Conservation (phyloP, 345 rosid genomes). For the Raphanus raphanistrum region DNA sequence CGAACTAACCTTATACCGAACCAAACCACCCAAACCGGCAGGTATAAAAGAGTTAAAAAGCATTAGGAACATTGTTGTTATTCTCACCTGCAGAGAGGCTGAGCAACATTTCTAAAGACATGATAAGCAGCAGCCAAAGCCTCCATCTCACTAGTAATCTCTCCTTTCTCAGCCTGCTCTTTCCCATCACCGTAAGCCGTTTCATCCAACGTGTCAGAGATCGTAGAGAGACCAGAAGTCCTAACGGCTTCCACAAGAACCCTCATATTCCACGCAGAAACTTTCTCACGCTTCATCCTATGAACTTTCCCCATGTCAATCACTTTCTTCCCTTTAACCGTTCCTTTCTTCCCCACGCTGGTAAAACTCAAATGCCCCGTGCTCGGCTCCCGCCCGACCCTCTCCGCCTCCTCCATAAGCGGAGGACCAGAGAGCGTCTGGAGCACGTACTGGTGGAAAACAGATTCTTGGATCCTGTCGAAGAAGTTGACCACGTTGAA, state of each 20-base stretch:
- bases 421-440: slow-evolving; percentile 82
- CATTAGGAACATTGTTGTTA: neutral
- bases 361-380: slow-evolving; percentile 54
- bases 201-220: slow-evolving; percentile 75
- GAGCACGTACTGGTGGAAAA: slow-evolving; percentile 78
- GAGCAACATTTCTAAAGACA: slow-evolving; percentile 65
- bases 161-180: slow-evolving; percentile 54
- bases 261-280: slow-evolving; percentile 91
- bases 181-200: slow-evolving; percentile 39
- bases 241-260: slow-evolving; percentile 69
- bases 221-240: slow-evolving; percentile 65
- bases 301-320: slow-evolving; percentile 83
- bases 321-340: slow-evolving; percentile 50
- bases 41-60: neutral
- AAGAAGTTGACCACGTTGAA: slow-evolving; percentile 79
- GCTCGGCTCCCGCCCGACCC: slow-evolving; percentile 49
- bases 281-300: slow-evolving; percentile 74
- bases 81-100: slow-evolving; percentile 51
- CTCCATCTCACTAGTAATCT: slow-evolving; percentile 80
- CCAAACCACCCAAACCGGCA: neutral
- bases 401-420: slow-evolving; percentile 63
- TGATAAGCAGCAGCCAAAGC: slow-evolving; percentile 68
- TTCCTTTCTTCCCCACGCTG: slow-evolving; percentile 48
- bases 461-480: slow-evolving; percentile 86
- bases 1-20: neutral